These are phyloP conservation scores for Westerdykella sp. DNA, from an alignment of 2,329 filamentous ascomycete species.

Conservation along the genomic window DNA sequence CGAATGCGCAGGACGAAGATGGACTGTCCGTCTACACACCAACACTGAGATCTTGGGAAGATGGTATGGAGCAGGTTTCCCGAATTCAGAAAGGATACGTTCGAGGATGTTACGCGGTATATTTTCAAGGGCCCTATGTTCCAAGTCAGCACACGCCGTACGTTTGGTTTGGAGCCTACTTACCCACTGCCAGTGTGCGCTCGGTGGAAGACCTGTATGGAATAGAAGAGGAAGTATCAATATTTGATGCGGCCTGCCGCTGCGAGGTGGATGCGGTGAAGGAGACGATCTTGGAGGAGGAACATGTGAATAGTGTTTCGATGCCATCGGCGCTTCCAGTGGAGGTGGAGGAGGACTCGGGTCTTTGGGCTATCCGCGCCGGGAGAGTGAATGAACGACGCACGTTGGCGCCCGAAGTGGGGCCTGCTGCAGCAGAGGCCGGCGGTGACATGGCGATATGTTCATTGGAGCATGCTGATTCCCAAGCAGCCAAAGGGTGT, in stretches of 20 bases:
- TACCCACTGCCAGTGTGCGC: conserved; percentile 72
- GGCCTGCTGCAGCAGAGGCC: conserved; percentile 20
- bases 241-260: conserved; percentile 6
- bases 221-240: conserved; percentile 53
- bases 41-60: conserved; percentile 82
- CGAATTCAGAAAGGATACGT: conserved; percentile 79
- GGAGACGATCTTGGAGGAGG: conserved; percentile 64
- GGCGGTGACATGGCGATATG: conserved; percentile 27
- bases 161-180: conserved; percentile 16
- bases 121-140: conserved; percentile 65
- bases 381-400: conserved; percentile 48
- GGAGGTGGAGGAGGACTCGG: conserved; percentile 27
- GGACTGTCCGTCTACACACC: conserved; percentile 80
- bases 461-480: conserved; percentile 22
- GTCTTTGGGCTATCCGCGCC: conserved; percentile 32
- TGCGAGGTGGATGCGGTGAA: conserved; percentile 43
- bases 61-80: conserved; percentile 79
- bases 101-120: conserved; percentile 75
- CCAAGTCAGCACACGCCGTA: conserved; percentile 2
- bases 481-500: not conserved
- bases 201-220: conserved; percentile 72
- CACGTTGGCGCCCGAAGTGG: conserved; percentile 11
- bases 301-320: conserved; percentile 69
- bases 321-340: conserved; percentile 42
- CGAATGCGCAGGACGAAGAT: conserved; percentile 85